These are phyloP conservation scores for Rhizopogon vinicolor DNA, from an alignment of 768 basidiomycete genomes.

Conservation along the genomic window DNA sequence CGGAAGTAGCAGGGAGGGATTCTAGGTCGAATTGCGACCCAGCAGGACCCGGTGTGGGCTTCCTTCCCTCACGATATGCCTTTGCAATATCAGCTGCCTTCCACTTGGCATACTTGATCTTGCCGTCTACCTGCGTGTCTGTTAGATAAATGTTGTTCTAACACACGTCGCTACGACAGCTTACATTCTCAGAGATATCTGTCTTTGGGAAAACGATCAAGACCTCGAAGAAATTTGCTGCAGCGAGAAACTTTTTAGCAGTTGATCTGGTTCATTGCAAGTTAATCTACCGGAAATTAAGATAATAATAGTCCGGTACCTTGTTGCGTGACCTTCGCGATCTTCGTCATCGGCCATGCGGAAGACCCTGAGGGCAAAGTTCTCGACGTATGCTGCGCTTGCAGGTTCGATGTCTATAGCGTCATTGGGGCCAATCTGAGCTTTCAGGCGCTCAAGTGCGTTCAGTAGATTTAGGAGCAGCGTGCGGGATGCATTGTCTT, in stretches of 20 bases:
- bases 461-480: constrained; percentile 74
- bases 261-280: constrained; percentile 54
- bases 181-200: constrained; percentile 54
- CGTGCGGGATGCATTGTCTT: constrained; percentile 56
- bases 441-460: constrained; percentile 77
- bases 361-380: constrained; percentile 93
- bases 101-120: constrained; percentile 94
- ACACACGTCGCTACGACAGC: constrained; percentile 10
- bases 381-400: constrained; percentile 88
- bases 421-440: constrained; percentile 67
- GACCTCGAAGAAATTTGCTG: constrained; percentile 91
- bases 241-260: constrained; percentile 92
- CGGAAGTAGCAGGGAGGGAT: constrained; percentile 1
- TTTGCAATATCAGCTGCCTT: constrained; percentile 95
- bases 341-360: constrained; percentile 88
- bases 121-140: constrained; percentile 66
- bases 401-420: constrained; percentile 79
- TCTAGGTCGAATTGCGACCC: constrained; percentile 32
- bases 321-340: constrained; percentile 66
- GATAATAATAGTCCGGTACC: constrained; percentile 38
- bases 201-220: constrained; percentile 68
- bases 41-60: constrained; percentile 76
- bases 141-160: constrained; percentile 4
- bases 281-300: constrained; percentile 1
- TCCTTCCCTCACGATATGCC: constrained; percentile 90